Percentiles rank a stretch among this genome's conserved stretches.
Conservation (phyloP, 2,329 filamentous ascomycete genomes). For the Colletotrichum shisoi region DNA sequence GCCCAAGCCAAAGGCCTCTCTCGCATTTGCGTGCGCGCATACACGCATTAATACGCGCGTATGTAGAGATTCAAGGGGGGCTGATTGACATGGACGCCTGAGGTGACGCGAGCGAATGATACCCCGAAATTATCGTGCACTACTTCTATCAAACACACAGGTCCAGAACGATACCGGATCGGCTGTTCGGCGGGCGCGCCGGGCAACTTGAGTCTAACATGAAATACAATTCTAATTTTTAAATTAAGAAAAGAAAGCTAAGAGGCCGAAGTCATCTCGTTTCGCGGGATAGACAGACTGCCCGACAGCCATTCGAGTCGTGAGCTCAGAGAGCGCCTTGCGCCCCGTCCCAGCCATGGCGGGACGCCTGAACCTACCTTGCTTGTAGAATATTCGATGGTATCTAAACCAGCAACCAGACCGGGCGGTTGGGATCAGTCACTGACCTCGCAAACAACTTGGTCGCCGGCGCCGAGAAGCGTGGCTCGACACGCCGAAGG, state of each 20-base stretch:
- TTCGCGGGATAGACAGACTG: not conserved
- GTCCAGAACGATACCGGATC: constrained; percentile 22
- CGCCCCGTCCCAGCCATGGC: not conserved
- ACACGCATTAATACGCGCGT: not conserved
- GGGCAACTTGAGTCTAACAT: constrained; percentile 17
- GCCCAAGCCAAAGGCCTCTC: constrained; percentile 4
- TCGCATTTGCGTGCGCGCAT: not conserved
- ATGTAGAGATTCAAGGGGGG: constrained; percentile 1
- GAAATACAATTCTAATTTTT: constrained; percentile 12
- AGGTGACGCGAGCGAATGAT: constrained; percentile 31
- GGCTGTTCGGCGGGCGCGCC: constrained; percentile 5
- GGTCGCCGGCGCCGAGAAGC: constrained; percentile 1
- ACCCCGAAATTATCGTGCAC: constrained; percentile 34
- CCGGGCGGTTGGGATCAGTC: not conserved
- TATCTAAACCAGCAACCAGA: constrained; percentile 1
- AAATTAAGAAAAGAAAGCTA: not conserved
- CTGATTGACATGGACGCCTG: constrained; percentile 1
- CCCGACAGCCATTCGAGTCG: constrained; percentile 2
- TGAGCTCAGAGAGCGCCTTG: not conserved
- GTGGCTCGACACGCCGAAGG: constrained; percentile 16
- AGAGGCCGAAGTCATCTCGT: not conserved
- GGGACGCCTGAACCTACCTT: not conserved
- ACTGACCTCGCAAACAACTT: not conserved
- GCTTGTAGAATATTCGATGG: not conserved
- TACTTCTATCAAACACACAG: constrained; percentile 1